Percentiles rank a stretch among this genome's conserved stretches.
Conservation (phyloP, 129 eudicot species). For the sunflower (Helianthus annuus) region HanXRQr2.0-SUNRISE NC_035446.2:132491891-132492390, state of each 20-base stretch:
- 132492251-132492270: neutral
- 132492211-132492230: constrained; percentile 1
- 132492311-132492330: neutral
- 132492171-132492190: neutral
- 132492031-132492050: neutral
- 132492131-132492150: neutral
- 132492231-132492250: neutral
- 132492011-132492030: neutral
- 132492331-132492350: neutral
- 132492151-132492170: neutral
- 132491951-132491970: neutral
- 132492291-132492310: neutral
- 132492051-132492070: neutral
- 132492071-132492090: neutral
- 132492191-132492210: constrained; percentile 1
- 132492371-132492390: constrained; percentile 16
- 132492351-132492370: constrained; percentile 14
- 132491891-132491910: constrained; percentile 7
- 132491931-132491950: neutral
- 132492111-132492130: neutral
- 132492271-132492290: neutral
- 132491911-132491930: constrained; percentile 8
- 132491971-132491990: constrained; percentile 1
- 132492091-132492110: neutral
- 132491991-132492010: neutral